These are phyloP conservation scores for Cydonia oblonga DNA, from an alignment of 331 rosid genomes.

Conservation along the genomic window DNA sequence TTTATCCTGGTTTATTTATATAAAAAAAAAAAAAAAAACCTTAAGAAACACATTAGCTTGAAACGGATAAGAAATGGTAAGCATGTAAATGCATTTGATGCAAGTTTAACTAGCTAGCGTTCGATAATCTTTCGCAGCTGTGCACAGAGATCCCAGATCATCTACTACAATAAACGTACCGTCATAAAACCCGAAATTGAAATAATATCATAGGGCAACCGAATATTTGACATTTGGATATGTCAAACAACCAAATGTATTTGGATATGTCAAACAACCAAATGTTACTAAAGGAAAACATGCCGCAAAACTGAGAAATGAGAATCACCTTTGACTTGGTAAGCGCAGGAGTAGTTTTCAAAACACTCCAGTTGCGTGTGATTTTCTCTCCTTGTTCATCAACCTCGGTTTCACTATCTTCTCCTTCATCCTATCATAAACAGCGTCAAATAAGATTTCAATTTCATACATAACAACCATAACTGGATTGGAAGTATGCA, in stretches of 20 bases:
- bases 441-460: slow-evolving; percentile 15
- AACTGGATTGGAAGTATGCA: neutral
- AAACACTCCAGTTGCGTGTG: slow-evolving; percentile 80
- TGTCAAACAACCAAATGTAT: neutral
- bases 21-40: neutral
- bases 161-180: neutral
- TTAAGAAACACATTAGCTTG: neutral
- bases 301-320: neutral
- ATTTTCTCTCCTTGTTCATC: slow-evolving; percentile 52
- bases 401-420: slow-evolving; percentile 62
- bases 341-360: slow-evolving; percentile 67
- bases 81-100: neutral
- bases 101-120: neutral
- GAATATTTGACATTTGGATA: neutral
- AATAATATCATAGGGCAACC: neutral
- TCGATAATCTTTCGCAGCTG: neutral
- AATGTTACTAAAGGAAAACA: too few species aligned
- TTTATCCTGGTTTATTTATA: too few species aligned
- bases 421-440: slow-evolving; percentile 59
- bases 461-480: slow-evolving; percentile 4
- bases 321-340: slow-evolving; percentile 61
- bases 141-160: neutral
- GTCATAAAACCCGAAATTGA: neutral
- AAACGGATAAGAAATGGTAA: neutral
- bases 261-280: neutral